Evolutionary conservation across 768 basidiomycete species (phyloP), one percentile per base, ranked within the genome.

Genomic region (Termitomyces sp.): DNA sequence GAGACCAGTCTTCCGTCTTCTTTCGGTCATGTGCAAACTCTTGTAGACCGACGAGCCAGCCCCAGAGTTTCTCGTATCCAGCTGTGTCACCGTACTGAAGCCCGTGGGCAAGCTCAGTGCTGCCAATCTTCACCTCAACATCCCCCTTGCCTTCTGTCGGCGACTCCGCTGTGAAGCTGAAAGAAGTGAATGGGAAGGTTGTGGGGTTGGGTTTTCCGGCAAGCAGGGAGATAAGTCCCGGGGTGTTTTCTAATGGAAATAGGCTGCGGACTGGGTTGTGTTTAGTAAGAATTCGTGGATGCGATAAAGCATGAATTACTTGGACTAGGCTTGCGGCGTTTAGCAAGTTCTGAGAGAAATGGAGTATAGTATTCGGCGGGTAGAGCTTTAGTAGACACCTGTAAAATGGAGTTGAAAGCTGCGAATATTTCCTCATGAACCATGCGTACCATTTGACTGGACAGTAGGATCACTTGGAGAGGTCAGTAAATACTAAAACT

Each of bases 151-250:
- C 71, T 54, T 80, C 70, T 22, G 65, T 68, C 2, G 80, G 81
- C 11, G 82, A 79, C 19, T 77, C 72, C 3, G 83, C 77, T 1
- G 75, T 81, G 68, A 90, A 83, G 53, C 79, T 84, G 61, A 98
- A 73, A 0, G 87, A 84, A 2, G 85, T 84, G 73, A 98, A 90
- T 1, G 96, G 96, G 73, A 98, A 98, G 19, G 91, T 88, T n/a
- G 78, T 74, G 8, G 85, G 78, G 64, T 96, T 95, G 6, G 96
- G 96, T 69, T 95, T 93, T 26, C 96, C 96, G 0, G 93, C 94
- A 7, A 95, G 81, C 32, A 94, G 68, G 3, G 88, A 90, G 53
- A 94, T 84, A 37, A 91, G 66, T 0, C 90, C 90, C 0, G 93
- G 92, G 0, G 73, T 79, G 21, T 77, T 77, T 69, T 98, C 96